These are phyloP conservation scores for Polygonum aviculare DNA, from an alignment of 148 eudicot species.

Conservation along the genomic window DNA sequence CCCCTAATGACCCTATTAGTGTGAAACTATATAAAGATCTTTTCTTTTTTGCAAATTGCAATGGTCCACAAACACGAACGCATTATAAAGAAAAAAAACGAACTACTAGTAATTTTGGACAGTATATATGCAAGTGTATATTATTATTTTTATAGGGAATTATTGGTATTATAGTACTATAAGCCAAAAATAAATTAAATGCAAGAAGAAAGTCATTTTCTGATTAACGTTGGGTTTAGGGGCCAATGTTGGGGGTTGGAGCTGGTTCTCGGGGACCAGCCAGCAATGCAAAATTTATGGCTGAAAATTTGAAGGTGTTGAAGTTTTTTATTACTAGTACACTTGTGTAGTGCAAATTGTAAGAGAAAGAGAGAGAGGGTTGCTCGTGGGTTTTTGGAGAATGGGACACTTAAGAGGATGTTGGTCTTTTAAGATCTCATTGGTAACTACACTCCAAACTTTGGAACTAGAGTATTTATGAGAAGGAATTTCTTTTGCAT, in stretches of 20 bases:
- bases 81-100: background rate
- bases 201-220: no score
- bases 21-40: no score
- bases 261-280: background rate
- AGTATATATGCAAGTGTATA: background rate
- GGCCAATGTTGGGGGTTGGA: constrained; percentile 6
- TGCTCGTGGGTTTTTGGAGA: constrained; percentile 98
- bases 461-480: background rate
- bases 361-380: constrained; percentile 5
- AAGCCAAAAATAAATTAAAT: background rate
- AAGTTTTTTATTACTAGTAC: background rate
- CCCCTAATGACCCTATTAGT: background rate
- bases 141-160: background rate
- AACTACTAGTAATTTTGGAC: background rate
- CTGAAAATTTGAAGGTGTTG: background rate
- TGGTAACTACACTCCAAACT: constrained; percentile 37
- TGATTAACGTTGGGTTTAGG: background rate
- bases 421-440: constrained; percentile 90
- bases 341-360: background rate
- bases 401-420: constrained; percentile 76
- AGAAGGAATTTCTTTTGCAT: background rate
- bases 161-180: background rate
- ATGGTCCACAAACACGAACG: background rate
- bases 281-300: constrained; percentile 8
- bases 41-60: background rate